Evolutionary conservation across 192 early-diverging fungal genomes (phyloP).

Genomic region (Polychytrium aggregatum): DNA sequence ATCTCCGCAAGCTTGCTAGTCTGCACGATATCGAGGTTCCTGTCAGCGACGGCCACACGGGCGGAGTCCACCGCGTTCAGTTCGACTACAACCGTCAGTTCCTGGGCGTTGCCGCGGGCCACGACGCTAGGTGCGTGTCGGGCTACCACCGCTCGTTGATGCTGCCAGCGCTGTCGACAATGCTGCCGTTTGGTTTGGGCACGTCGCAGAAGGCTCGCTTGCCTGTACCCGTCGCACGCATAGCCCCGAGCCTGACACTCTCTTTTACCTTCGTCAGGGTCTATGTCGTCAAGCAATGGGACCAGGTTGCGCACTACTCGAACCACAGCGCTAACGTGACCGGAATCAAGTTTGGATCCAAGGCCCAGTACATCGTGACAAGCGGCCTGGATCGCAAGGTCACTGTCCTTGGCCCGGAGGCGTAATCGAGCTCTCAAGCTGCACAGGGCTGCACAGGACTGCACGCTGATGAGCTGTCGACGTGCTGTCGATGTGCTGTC

Average conservation of each 20-base stretch:
- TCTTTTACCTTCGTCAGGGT: constrained; percentile 12
- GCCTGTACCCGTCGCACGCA: background rate
- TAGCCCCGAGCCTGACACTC: background rate
- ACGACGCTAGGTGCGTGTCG: constrained; percentile 21
- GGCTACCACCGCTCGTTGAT: background rate
- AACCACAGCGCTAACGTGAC: constrained; percentile 11
- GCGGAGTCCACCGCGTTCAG: constrained; percentile 42
- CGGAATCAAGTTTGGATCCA: constrained; percentile 29
- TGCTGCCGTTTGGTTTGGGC: constrained; percentile 1
- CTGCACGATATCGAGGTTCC: constrained; percentile 54
- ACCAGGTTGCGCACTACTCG: constrained; percentile 17
- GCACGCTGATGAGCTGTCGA: too few relatives aligned
- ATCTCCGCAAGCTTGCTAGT: constrained; percentile 76
- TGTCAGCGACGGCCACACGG: constrained; percentile 24
- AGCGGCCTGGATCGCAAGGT: constrained; percentile 24
- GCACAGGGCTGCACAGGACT: too few relatives aligned
- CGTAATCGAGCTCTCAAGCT: too few relatives aligned
- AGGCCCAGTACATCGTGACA: constrained; percentile 29
- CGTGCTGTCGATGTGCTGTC: too few relatives aligned
- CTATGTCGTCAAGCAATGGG: constrained; percentile 31
- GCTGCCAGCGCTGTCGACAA: background rate
- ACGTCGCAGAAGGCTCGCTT: background rate
- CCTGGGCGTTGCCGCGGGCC: constrained; percentile 55
- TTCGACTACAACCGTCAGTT: constrained; percentile 84
- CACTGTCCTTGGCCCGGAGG: constrained; percentile 12